Percentiles rank a stretch among this genome's conserved stretches.
phyloP scores from a whole-genome alignment of 108 stramenopile genomes.

The Fragilariopsis cylindrus region DNA sequence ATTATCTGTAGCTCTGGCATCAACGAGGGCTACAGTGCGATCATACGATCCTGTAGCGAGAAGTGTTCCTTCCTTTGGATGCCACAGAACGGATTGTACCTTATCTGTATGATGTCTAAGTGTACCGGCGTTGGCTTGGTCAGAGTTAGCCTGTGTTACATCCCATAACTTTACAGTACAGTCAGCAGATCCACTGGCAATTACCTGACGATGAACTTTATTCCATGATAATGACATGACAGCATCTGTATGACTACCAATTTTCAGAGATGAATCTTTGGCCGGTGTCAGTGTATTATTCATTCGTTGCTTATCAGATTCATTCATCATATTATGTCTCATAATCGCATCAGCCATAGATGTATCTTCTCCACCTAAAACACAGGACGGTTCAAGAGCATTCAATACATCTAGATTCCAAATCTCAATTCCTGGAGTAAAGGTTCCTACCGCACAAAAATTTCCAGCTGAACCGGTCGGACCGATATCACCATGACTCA shows the following conservation, averaged over 20 bases:
- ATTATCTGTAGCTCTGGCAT: slow-evolving; percentile 63
- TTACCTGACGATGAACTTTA: slow-evolving; percentile 88
- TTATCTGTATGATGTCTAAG: slow-evolving; percentile 95
- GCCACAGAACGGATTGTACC: slow-evolving; percentile 94
- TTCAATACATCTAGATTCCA: slow-evolving; percentile 99
- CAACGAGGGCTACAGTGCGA: slow-evolving; percentile 80
- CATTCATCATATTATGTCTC: slow-evolving; percentile 68
- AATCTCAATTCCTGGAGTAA: slow-evolving; percentile 96
- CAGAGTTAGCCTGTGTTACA: slow-evolving; percentile 64
- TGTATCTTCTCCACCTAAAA: slow-evolving; percentile 92
- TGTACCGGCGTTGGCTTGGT: slow-evolving; percentile 67
- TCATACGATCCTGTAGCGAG: slow-evolving; percentile 93
- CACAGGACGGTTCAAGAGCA: slow-evolving; percentile 91
- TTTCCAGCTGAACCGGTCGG: slow-evolving; percentile 67
- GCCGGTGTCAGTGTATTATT: slow-evolving; percentile 40
- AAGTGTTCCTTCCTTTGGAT: slow-evolving; percentile 90
- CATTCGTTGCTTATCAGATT: slow-evolving; percentile 42
- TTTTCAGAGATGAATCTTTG: slow-evolving; percentile 42
- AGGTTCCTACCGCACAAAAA: slow-evolving; percentile 96
- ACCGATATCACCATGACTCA: slow-evolving; percentile 78
- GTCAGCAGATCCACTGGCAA: slow-evolving; percentile 97
- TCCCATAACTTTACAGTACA: slow-evolving; percentile 96
- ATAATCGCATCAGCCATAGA: slow-evolving; percentile 68
- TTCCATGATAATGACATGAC: slow-evolving; percentile 98
- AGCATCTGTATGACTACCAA: slow-evolving; percentile 95